Evolutionary conservation across 179 eudicot species (phyloP).

Genomic region (Amaranthus tricolor): DNA sequence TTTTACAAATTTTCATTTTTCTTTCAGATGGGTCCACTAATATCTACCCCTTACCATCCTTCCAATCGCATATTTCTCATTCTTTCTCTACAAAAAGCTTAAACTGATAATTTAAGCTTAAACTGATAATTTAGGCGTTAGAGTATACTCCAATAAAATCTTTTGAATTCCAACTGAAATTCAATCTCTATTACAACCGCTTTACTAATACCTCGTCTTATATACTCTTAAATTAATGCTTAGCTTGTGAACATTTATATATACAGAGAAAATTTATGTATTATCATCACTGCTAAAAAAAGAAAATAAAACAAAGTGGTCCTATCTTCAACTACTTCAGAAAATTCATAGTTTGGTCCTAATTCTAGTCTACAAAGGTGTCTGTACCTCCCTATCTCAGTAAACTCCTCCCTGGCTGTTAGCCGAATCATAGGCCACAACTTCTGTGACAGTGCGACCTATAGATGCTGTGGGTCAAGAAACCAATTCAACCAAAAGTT

Average conservation of each 20-base stretch:
- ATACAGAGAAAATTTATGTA: background rate
- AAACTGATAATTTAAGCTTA: too few relatives aligned
- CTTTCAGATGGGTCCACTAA: background rate
- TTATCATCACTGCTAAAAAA: constrained; percentile 20
- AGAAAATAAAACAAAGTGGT: constrained; percentile 27
- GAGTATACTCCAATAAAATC: too few relatives aligned
- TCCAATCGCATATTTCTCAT: constrained; percentile 5
- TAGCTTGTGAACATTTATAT: background rate
- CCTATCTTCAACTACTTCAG: constrained; percentile 20
- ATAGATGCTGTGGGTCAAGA: background rate
- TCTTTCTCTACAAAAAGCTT: background rate
- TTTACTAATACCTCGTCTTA: background rate
- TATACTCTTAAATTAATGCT: constrained; percentile 7
- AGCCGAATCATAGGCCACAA: constrained; percentile 14
- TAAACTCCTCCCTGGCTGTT: constrained; percentile 12
- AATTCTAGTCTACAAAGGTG: constrained; percentile 14
- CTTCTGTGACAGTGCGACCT: background rate
- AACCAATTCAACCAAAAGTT: too few relatives aligned
- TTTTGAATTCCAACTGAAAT: too few relatives aligned
- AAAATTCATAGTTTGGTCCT: constrained; percentile 32
- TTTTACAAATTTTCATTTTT: constrained; percentile 14
- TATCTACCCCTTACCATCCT: background rate
- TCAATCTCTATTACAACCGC: too few relatives aligned
- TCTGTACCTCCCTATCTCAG: constrained; percentile 10
- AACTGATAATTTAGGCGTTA: background rate